Base-by-base conservation (phyloP, 2,329 filamentous ascomycete species). In the Cladosporium sp. region DNA sequence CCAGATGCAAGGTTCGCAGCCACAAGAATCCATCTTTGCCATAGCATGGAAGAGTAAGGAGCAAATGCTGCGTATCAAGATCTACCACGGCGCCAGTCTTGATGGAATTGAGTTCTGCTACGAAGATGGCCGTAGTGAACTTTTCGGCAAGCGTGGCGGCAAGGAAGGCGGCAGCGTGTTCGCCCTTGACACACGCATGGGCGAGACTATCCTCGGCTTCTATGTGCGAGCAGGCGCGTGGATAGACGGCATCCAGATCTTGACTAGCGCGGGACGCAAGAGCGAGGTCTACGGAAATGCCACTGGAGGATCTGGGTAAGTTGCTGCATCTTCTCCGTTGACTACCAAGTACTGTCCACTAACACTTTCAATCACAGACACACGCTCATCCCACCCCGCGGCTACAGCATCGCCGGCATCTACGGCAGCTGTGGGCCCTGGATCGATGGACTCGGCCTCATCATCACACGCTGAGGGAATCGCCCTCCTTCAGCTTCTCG, bases 51-150 rank as follows among this genome's bases (percentile, higher is more conserved):
- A 86, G 47, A 86, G 88, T 68, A 90, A 87, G 36, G 90, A 93
- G 69, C 84, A 97, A 34, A 82, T 98, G 68, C 89, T 88, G 1
- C 87, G 87, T 5, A 85, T 97, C 65, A 86, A 88, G 67, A 84
- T 96, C 15, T 96, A 93, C 74, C 89, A 92, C 72, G 92, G 91
- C 1, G 82, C 84, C 66, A 90, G 90, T 4, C 75, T 98, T 14
- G 90, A 96, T 76, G 95, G 95, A 0, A 78, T 99, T 24, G 94
- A 98, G 77, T 98, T 99, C 78, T 84, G 91, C 67, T 98, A 97
- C 75, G 94, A 98, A 74, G 93, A 98, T 77, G 85, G 87, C 18
- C 90, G 91, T 0, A 90, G 84, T 64, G 92, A 97, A 75, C 78
- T 97, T 3, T 96, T 99, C 81, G 95, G 95, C 49, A 93, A 92